Conservation (phyloP, 1,139 yeast species). For the Scheffersomyces cryptocercus region DNA sequence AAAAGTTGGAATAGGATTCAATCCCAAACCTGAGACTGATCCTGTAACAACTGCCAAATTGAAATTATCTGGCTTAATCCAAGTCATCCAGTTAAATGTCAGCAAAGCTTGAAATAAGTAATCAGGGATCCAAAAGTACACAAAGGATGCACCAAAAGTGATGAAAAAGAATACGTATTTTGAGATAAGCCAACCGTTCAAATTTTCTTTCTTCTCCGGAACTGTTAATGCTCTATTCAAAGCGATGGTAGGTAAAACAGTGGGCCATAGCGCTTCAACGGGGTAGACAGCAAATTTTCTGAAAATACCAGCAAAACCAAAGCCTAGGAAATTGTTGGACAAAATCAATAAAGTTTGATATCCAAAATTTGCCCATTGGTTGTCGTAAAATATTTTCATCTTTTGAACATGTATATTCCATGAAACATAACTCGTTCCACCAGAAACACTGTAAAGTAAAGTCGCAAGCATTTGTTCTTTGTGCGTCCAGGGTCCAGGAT, state of each 20-base stretch:
- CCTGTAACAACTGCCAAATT: slow-evolving; percentile 19
- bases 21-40: slow-evolving; percentile 13
- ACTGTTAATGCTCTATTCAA: slow-evolving; percentile 19
- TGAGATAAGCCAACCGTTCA: slow-evolving; percentile 22
- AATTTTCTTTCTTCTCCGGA: slow-evolving; percentile 16
- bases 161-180: slow-evolving; percentile 16
- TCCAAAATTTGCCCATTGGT: slow-evolving; percentile 18
- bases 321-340: slow-evolving; percentile 20
- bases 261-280: slow-evolving; percentile 16
- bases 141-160: slow-evolving; percentile 10
- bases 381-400: slow-evolving; percentile 13
- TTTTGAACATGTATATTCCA: slow-evolving; percentile 18
- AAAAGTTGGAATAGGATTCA: slow-evolving; percentile 19
- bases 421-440: slow-evolving; percentile 9
- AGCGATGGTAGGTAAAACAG: slow-evolving; percentile 19
- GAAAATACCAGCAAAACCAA: slow-evolving; percentile 23
- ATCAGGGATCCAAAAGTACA: slow-evolving; percentile 20
- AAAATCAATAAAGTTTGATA: slow-evolving; percentile 15
- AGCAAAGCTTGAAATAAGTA: slow-evolving; percentile 17
- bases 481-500: slow-evolving; percentile 25
- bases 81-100: slow-evolving; percentile 21
- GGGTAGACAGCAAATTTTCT: slow-evolving; percentile 20
- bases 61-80: slow-evolving; percentile 20
- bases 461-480: slow-evolving; percentile 25
- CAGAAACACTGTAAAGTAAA: slow-evolving; percentile 17